Conservation (phyloP, 2,329 filamentous ascomycete species). For the Diaporthe citrichinensis region DNA sequence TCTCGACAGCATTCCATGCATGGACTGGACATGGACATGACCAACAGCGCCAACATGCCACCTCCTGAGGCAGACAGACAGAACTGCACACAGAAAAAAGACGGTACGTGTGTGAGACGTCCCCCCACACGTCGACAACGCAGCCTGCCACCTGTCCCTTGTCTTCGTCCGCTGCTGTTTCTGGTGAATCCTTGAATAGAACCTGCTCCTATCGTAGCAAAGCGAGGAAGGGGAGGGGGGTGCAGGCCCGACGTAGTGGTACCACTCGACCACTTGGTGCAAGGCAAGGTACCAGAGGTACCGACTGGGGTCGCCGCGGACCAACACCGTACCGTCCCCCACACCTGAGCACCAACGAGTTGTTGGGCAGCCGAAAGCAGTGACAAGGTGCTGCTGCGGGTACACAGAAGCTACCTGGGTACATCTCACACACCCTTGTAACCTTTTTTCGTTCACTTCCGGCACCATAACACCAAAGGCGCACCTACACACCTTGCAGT, state of each 20-base stretch:
- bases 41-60: background rate
- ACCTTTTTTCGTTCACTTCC: slow-evolving; percentile 7
- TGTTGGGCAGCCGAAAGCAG: slow-evolving; percentile 17
- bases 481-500: background rate
- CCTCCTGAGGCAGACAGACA: background rate
- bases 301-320: background rate
- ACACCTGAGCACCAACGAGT: background rate
- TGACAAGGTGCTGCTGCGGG: slow-evolving; percentile 12
- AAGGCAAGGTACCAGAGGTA: slow-evolving; percentile 5
- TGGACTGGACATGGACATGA: background rate
- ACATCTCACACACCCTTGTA: slow-evolving; percentile 13
- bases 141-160: slow-evolving; percentile 13
- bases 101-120: slow-evolving; percentile 11
- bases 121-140: slow-evolving; percentile 19
- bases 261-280: slow-evolving; percentile 19
- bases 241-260: slow-evolving; percentile 18
- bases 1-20: slow-evolving; percentile 30
- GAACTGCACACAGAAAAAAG: background rate
- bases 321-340: background rate
- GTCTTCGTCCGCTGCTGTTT: slow-evolving; percentile 20
- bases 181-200: slow-evolving; percentile 26
- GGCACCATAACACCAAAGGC: slow-evolving; percentile 21
- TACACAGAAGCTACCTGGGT: background rate
- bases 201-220: slow-evolving; percentile 6
- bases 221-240: background rate